These are phyloP conservation scores for Spencermartinsiella ligniputridi DNA, from an alignment of 1,139 yeast species.

Conservation along the genomic window DNA sequence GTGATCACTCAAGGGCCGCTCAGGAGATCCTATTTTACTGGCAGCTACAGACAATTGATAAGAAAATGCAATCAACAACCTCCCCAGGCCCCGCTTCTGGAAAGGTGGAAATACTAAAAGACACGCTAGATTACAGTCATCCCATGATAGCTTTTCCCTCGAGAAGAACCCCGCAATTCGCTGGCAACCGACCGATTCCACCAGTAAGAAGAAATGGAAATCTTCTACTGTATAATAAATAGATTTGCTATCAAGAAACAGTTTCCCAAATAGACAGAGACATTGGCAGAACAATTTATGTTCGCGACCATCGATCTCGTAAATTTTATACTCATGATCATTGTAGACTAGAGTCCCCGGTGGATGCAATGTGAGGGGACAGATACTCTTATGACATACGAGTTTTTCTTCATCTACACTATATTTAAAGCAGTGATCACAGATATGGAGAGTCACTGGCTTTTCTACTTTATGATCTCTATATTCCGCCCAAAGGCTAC, in stretches of 20 bases:
- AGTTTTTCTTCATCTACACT: conserved; percentile 40
- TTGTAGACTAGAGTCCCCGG: conserved; percentile 71
- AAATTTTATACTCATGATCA: conserved; percentile 53
- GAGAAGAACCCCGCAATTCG: conserved; percentile 79
- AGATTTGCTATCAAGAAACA: conserved; percentile 88
- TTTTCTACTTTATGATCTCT: neutral
- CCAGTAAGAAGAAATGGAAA: conserved; percentile 71
- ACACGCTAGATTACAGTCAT: conserved; percentile 82
- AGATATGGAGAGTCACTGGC: conserved; percentile 50
- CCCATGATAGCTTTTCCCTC: conserved; percentile 80
- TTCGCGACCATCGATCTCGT: conserved; percentile 61
- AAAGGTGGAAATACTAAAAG: conserved; percentile 89
- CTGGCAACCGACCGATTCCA: conserved; percentile 14
- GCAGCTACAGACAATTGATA: conserved; percentile 62
- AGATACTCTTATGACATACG: conserved; percentile 35
- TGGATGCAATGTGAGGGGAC: conserved; percentile 42
- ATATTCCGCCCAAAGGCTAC: neutral
- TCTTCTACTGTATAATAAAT: conserved; percentile 74
- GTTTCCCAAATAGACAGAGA: conserved; percentile 75
- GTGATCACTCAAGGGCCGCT: conserved; percentile 78
- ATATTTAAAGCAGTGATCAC: conserved; percentile 82
- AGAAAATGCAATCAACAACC: conserved; percentile 75
- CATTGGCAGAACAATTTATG: conserved; percentile 71
- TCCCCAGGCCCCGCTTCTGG: conserved; percentile 74
- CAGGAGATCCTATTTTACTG: conserved; percentile 76